Evolutionary conservation across 768 basidiomycete genomes (phyloP).

Genomic region (Hebeloma cylindrosporum): DNA sequence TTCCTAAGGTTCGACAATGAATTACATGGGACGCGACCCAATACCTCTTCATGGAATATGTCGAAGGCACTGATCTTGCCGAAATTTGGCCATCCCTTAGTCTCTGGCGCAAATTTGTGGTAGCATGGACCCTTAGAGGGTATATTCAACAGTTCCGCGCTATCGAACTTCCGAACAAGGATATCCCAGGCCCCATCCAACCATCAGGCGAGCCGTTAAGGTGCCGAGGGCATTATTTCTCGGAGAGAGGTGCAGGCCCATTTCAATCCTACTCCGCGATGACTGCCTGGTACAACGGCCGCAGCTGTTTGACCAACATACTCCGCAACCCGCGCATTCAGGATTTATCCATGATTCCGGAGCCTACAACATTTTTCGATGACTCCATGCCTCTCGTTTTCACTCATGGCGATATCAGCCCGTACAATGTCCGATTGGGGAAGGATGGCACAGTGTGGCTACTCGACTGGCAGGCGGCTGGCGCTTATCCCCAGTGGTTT

Average conservation of each 20-base stretch:
- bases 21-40: not conserved
- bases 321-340: too few relatives aligned
- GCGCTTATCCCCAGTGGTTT: conserved; percentile 29
- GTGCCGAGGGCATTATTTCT: too few relatives aligned
- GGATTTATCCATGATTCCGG: too few relatives aligned
- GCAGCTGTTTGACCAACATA: too few relatives aligned
- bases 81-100: not conserved
- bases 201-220: too few relatives aligned
- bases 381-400: conserved; percentile 19
- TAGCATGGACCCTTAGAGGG: not conserved
- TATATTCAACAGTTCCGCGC: not conserved
- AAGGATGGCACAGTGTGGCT: conserved; percentile 29
- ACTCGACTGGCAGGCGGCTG: conserved; percentile 29
- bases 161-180: not conserved
- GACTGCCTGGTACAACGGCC: too few relatives aligned
- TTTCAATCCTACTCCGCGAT: too few relatives aligned
- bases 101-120: not conserved
- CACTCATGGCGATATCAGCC: conserved; percentile 26
- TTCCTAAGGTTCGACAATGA: not conserved
- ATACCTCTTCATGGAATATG: not conserved
- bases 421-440: conserved; percentile 25
- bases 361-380: too few relatives aligned
- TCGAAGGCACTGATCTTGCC: not conserved
- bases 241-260: too few relatives aligned
- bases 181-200: not conserved